Percentiles rank a stretch among this genome's conserved stretches.
Conservation (phyloP, 2,329 filamentous ascomycete genomes). For the Dendryphion nanum region DNA sequence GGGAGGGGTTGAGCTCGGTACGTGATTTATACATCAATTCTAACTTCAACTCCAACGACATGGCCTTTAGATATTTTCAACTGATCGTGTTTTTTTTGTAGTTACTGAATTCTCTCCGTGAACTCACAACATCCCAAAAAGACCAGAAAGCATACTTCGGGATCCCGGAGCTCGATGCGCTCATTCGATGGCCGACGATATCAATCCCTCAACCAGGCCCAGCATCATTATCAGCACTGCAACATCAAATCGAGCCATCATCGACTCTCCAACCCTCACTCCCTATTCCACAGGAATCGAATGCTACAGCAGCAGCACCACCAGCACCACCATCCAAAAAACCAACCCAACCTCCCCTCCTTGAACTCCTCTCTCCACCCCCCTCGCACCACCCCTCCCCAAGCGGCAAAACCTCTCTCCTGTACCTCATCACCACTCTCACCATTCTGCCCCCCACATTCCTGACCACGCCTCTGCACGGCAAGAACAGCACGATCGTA, state of each 20-base stretch:
- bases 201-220: background rate
- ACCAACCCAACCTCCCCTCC: conserved; percentile 11
- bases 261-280: background rate
- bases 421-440: conserved; percentile 55
- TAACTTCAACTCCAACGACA: no score
- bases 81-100: conserved; percentile 22
- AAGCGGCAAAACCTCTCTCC: conserved; percentile 58
- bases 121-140: conserved; percentile 14
- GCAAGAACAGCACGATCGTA: conserved; percentile 48
- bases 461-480: conserved; percentile 20
- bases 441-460: conserved; percentile 46
- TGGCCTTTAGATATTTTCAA: no score
- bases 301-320: conserved; percentile 1
- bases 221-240: background rate
- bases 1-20: conserved; percentile 30
- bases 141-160: conserved; percentile 36
- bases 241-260: background rate
- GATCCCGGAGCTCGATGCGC: conserved; percentile 47
- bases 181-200: conserved; percentile 19
- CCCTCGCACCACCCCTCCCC: conserved; percentile 38
- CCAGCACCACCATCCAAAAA: conserved; percentile 4
- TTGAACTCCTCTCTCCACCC: conserved; percentile 55
- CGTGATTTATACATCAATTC: no score
- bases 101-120: conserved; percentile 42
- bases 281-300: no score